Evolutionary conservation across 371 early-diverging fungal genomes (phyloP), one percentile per base, ranked within the genome.

Genomic region (Parasitella parasitica): DNA sequence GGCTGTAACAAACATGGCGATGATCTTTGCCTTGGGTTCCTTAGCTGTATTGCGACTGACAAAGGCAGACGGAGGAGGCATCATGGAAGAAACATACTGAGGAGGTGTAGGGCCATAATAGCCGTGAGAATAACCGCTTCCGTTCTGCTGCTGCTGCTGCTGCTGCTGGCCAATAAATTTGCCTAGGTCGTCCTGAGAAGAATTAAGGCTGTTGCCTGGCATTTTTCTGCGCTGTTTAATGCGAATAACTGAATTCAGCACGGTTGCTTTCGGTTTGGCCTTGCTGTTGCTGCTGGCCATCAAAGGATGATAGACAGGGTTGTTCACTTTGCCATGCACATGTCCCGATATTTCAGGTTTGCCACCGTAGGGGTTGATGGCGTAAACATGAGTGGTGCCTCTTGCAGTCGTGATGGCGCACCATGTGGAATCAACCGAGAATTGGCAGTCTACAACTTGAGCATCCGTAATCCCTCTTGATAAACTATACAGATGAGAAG

Each of bases 381-480:
- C 85, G 62, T 85, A 90, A 36, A 90, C 69, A 67, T 90, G 94
- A 0, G 91, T 90, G 0, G 94, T 94, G 5, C 94, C 94, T 52
- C 89, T 75, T 1, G 87, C 85, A 2, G 92, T 92, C 30, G 84
- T 89, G 16, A 89, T 89, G 0, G 87, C 87, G 46, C 90, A 83
- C 94, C 94, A 94, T 38, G 81, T 81, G 20, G 89, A 87, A 60
- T 92, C 91, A n/a, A 73, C 62, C 15, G 88, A 88, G 63, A 89
- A 90, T 16, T 84, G 77, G 46, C 89, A 83, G 56, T 88, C 85
- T 58, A 89, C 90, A 13, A 94, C 86, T 18, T 77, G 83, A 4
- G 92, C 94, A 63, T 87, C 84, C 0, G 93, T 92, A 58, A 86
- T 89, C 7, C 94, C 94, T 18, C 94, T 86, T 0, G 88, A 81